Evolutionary conservation across 2,329 filamentous ascomycete species (phyloP).

Genomic region (Aspergillus pseudoterreus): DNA sequence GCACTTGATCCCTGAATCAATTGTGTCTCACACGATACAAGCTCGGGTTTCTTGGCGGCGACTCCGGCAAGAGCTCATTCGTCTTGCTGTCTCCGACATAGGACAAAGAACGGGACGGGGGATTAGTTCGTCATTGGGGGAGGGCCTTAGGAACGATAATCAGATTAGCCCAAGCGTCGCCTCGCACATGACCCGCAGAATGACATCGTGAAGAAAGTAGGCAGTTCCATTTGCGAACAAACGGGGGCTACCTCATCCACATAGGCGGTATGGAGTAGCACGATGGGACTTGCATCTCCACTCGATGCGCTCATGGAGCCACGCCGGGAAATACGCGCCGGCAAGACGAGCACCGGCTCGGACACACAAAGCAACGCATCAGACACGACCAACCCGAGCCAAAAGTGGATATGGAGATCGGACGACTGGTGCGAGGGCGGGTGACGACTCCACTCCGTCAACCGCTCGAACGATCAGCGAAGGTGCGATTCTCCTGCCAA

Average conservation of each 20-base stretch:
- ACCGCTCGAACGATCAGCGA: slow-evolving; percentile 16
- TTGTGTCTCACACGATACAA: slow-evolving; percentile 6
- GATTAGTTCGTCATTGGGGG: background rate
- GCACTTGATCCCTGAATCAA: slow-evolving; percentile 6
- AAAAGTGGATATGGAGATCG: slow-evolving; percentile 12
- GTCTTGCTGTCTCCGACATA: slow-evolving; percentile 4
- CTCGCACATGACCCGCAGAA: background rate
- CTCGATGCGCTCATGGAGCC: background rate
- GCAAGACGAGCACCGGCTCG: background rate
- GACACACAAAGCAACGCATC: background rate
- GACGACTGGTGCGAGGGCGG: slow-evolving; percentile 7
- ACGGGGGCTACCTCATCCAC: background rate
- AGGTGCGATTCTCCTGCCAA: slow-evolving; percentile 11
- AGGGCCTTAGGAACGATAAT: background rate
- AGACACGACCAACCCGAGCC: background rate
- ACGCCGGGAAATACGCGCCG: background rate
- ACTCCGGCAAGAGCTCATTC: slow-evolving; percentile 2
- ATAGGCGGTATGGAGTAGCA: too few species aligned
- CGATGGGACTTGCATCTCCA: background rate
- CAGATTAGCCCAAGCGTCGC: background rate
- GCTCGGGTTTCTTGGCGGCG: slow-evolving; percentile 4
- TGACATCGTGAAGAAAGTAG: background rate
- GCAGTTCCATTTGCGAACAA: background rate
- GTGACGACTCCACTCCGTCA: slow-evolving; percentile 12
- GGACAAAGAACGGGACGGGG: background rate